These are phyloP conservation scores for Starmera stellimalicola DNA, from an alignment of 1,139 yeast genomes.

Conservation along the genomic window DNA sequence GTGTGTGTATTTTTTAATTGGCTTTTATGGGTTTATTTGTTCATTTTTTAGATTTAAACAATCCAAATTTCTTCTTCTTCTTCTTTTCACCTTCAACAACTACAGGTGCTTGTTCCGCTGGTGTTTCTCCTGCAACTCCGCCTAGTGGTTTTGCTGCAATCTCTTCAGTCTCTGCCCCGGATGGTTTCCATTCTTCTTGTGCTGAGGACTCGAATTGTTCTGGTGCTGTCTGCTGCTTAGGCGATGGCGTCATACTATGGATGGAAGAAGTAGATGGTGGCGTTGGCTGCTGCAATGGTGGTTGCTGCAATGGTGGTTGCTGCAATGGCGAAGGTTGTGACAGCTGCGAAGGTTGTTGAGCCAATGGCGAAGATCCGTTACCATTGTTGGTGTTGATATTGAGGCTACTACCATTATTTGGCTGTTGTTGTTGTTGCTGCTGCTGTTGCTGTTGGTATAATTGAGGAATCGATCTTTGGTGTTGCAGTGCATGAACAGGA, in stretches of 20 bases:
- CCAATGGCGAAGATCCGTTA: not conserved
- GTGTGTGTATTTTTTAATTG: not conserved
- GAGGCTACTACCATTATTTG: too few species aligned
- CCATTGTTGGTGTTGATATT: too few species aligned
- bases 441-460: not conserved
- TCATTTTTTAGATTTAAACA: conserved; percentile 4
- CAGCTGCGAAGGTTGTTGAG: not conserved
- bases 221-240: not conserved
- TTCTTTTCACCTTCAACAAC: not conserved
- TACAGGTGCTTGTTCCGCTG: not conserved
- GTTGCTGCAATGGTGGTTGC: not conserved
- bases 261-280: not conserved
- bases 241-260: too few species aligned
- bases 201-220: not conserved
- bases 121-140: not conserved
- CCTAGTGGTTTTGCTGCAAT: conserved; percentile 4
- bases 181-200: not conserved
- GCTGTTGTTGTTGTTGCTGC: conserved; percentile 4
- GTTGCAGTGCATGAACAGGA: conserved; percentile 1
- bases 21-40: not conserved
- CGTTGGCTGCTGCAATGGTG: too few species aligned
- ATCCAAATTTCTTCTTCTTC: conserved; percentile 6
- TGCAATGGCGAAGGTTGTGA: not conserved
- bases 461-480: not conserved
- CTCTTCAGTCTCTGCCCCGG: not conserved